Evolutionary conservation across 305 asterid species (phyloP), one percentile per base, ranked within the genome.

Genomic region (Fraxinus albicans): DNA sequence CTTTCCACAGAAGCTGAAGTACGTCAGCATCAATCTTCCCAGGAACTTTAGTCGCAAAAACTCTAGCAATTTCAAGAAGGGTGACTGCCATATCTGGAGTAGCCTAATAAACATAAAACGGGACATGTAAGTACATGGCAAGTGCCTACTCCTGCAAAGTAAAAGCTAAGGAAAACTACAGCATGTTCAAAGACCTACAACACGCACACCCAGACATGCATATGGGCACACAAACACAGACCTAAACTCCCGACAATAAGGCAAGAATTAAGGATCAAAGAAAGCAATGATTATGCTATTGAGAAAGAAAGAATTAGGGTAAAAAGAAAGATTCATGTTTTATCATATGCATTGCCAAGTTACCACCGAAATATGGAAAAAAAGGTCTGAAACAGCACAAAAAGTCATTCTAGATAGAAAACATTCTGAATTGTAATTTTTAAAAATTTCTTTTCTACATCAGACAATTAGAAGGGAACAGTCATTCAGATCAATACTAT

Each of bases 41-140:
- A 42, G 99, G 99, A 86, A 92, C 99, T 89, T 96, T 96, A 82
- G 99, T 96, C 6, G 99, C 99, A 88, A 96, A 96, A 83, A 95
- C 83, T 88, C 99, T 89, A 86, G 98, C 99, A 83, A 96, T 92
- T 90, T 96, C 98, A 81, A 96, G 98, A 90, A 96, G 98, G 73
- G 99, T 96, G 81, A 96, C 98, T 29, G 99, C 99, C 99, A 96
- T 95, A 88, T 93, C 99, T 73, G 99, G 99, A 81, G 98, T 96
- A 84, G 99, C 99, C 99, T 96, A 79, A 82, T 29, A 86, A 85
- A 78, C 36, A 83, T 73, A 79, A 86, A 83, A 84, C 34, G 53
- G 78, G 75, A 40, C 81, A 79, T 25, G 72, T 81, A 73, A 87
- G 77, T 82, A 75, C 79, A 27, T 44, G 29, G 38, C 58, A 81